Conservation (phyloP, 305 asterid genomes). For the Nicotiana rustica region DNA sequence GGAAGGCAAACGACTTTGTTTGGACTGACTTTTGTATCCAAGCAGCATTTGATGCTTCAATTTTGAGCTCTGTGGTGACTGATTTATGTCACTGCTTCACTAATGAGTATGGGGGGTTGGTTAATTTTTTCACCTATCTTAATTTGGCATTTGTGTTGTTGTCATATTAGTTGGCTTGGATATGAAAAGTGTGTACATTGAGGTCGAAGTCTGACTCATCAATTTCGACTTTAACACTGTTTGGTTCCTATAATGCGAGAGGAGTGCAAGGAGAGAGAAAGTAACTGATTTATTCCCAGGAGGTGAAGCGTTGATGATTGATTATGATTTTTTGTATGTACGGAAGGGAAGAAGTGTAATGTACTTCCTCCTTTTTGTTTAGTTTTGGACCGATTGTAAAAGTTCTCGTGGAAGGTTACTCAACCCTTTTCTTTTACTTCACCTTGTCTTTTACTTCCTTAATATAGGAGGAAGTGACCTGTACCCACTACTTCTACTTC, state of each 20-base stretch:
- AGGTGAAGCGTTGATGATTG: not conserved
- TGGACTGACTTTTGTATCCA: slow-evolving; percentile 5
- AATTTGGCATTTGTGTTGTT: not conserved
- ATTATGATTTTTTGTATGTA: not conserved
- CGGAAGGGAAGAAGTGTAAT: not conserved
- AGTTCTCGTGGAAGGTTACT: not conserved
- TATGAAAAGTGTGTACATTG: not conserved
- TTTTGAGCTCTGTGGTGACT: slow-evolving; percentile 3
- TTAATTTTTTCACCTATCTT: not conserved
- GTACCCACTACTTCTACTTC: not conserved
- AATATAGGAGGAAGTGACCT: not conserved
- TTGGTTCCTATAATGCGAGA: not conserved
- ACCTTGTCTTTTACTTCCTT: not conserved
- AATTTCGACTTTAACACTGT: not conserved
- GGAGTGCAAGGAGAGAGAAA: not conserved
- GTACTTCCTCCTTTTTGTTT: not conserved
- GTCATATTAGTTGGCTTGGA: not conserved
- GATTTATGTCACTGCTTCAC: slow-evolving; percentile 26
- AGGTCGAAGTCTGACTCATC: not conserved
- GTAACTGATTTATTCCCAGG: not conserved
- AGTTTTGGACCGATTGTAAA: slow-evolving; percentile 1
- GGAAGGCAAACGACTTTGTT: not conserved
- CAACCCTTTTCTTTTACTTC: not conserved
- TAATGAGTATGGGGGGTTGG: slow-evolving; percentile 9
- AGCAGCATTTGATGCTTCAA: slow-evolving; percentile 25